Evolutionary conservation across 768 basidiomycete genomes (phyloP), one percentile per base, ranked within the genome.

Genomic region (Xanthoconium purpureum): DNA sequence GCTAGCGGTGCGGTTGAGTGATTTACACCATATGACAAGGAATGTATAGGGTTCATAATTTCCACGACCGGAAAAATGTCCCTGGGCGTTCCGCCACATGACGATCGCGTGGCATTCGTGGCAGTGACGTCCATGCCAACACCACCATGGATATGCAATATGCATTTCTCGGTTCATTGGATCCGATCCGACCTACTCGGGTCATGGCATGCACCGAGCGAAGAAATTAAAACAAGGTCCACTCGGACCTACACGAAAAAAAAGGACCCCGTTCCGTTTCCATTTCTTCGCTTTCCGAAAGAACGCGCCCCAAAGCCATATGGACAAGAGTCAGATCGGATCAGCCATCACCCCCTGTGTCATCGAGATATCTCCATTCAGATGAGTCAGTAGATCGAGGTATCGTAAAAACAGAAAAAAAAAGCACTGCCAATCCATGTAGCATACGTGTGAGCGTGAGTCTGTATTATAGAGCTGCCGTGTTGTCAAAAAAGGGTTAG

Each of bases 371-470:
- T 42, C 33, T 36, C 49, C 43, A 30, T 58, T 58, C 55, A 49
- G 44, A 24, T 35, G 38, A 10, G 33, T 43, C 46, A 36, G 40
- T 58, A 52, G 57, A 54, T 53, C 48, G 44, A 59, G 38, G 43
- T 59, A 44, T 45, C 47, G 24, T 35, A 28, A 45, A 35, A 33
- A 13, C 8, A 42, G 5, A 33, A 29, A 39, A 17, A 33, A 39
- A 17, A 33, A 29, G 18, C 30, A 39, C 49, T 18, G 14, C 30
- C 30, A 11, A 45, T 44, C 44, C 30, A 17, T 28, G 53, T 60
- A 50, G 40, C 54, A 60, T 64, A 53, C 28, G 60, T 51, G 28
- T 45, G 49, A 18, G 48, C 32, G 24, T 48, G 20, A 35, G 37
- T 47, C 50, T 60, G 55, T 24, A 24, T 24, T 24, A 24, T 24